A percentile compares a stretch with the other conserved stretches of the same genome.
These are phyloP conservation scores for Aspergillus quadricinctus DNA, from an alignment of 2,329 filamentous ascomycete species.

Conservation along the genomic window DNA sequence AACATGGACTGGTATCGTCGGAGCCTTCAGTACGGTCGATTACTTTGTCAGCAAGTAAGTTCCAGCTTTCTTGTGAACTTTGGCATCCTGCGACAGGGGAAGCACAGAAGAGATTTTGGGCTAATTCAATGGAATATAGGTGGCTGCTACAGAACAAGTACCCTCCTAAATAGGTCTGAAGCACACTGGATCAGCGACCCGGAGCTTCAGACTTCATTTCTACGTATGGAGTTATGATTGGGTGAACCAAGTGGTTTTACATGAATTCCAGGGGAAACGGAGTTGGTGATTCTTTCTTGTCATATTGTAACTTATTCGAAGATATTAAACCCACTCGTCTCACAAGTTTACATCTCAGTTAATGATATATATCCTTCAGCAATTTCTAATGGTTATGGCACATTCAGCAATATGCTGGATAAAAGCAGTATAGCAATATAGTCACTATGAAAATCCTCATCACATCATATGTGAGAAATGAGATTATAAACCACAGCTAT, in stretches of 20 bases:
- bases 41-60: conserved; percentile 49
- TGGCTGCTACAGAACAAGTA: conserved; percentile 51
- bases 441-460: background rate
- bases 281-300: background rate
- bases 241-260: background rate
- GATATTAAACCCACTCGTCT: background rate
- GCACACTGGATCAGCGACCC: background rate
- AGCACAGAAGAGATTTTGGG: conserved; percentile 1
- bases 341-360: background rate
- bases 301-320: background rate
- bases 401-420: background rate
- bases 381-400: background rate
- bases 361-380: background rate
- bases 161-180: conserved; percentile 40
- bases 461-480: background rate
- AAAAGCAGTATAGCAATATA: background rate
- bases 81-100: background rate
- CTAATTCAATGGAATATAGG: conserved; percentile 25
- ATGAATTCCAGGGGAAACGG: background rate
- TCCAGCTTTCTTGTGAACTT: background rate
- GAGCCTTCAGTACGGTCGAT: conserved; percentile 42
- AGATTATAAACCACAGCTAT: background rate
- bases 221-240: background rate
- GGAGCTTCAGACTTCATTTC: background rate
- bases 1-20: conserved; percentile 40